Percentiles rank a stretch among this genome's conserved stretches.
Evolutionary conservation across 306 rosid genomes (phyloP).

Genomic region (Begonia masoniana): DNA sequence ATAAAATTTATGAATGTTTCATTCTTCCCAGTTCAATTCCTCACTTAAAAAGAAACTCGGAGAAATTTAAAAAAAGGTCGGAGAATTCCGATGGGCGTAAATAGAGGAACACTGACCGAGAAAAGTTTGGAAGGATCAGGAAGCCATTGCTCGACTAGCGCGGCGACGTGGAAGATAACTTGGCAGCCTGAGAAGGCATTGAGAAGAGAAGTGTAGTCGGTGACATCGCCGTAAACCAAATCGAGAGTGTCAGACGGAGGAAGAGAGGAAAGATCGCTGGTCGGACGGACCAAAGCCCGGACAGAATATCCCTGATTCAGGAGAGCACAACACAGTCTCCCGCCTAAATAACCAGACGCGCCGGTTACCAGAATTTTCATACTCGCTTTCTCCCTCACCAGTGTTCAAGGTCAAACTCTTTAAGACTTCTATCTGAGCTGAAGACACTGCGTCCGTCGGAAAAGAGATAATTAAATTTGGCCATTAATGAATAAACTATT

Average conservation of each 20-base stretch:
- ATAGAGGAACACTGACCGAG: slow-evolving; percentile 23
- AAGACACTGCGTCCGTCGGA: background rate
- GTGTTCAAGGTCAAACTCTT: background rate
- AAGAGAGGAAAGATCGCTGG: slow-evolving; percentile 69
- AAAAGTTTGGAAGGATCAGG: slow-evolving; percentile 70
- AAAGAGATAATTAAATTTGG: background rate
- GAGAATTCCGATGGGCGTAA: no score
- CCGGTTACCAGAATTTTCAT: slow-evolving; percentile 68
- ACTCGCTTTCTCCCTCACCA: background rate
- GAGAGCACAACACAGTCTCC: slow-evolving; percentile 55
- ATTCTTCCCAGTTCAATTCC: background rate
- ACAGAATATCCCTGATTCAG: slow-evolving; percentile 44
- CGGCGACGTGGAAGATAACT: slow-evolving; percentile 80
- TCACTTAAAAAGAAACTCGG: background rate
- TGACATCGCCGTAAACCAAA: slow-evolving; percentile 64
- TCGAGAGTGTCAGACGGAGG: slow-evolving; percentile 34
- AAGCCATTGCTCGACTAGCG: slow-evolving; percentile 91
- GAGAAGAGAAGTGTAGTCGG: slow-evolving; percentile 56
- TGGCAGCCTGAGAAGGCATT: slow-evolving; percentile 61
- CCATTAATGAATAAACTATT: background rate
- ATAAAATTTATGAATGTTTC: no score
- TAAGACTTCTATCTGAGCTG: background rate
- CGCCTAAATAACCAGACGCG: slow-evolving; percentile 81
- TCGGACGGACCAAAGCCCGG: slow-evolving; percentile 57
- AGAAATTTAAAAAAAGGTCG: background rate